Percentiles rank a stretch among this genome's conserved stretches.
These are phyloP conservation scores for Phytophthora litchii DNA, from an alignment of 352 stramenopile species.

Conservation along the genomic window DNA sequence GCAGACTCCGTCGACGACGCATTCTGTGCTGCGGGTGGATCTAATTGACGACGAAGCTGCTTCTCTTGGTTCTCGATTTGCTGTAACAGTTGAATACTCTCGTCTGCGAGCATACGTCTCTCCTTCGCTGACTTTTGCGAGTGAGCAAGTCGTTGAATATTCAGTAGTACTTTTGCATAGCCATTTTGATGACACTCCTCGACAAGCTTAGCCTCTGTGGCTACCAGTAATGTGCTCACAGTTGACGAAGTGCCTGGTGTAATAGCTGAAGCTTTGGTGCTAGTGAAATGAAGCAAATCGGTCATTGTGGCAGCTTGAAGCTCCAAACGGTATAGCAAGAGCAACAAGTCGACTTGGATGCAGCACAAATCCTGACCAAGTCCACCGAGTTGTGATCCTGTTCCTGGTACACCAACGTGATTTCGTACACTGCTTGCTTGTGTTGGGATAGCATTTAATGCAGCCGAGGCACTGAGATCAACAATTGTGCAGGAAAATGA, in stretches of 20 bases:
- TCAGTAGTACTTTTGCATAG: constrained; percentile 51
- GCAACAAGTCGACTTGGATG: constrained; percentile 53
- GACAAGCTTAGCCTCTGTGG: constrained; percentile 37
- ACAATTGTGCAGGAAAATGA: constrained; percentile 51
- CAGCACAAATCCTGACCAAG: constrained; percentile 64
- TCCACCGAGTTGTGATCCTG: constrained; percentile 58
- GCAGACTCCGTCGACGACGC: neutral
- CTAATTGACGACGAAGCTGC: constrained; percentile 36
- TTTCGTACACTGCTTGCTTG: constrained; percentile 25
- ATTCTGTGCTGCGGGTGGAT: neutral
- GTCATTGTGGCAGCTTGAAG: constrained; percentile 48
- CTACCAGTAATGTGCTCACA: constrained; percentile 8
- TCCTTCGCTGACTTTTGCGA: constrained; percentile 24
- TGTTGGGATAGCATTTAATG: constrained; percentile 10
- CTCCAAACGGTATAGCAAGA: constrained; percentile 63
- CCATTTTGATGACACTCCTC: constrained; percentile 61
- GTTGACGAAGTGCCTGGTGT: constrained; percentile 1
- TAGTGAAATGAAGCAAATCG: constrained; percentile 30
- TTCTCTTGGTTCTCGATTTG: constrained; percentile 50
- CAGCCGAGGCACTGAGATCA: constrained; percentile 4
- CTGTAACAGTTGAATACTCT: constrained; percentile 52
- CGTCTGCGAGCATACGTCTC: constrained; percentile 23
- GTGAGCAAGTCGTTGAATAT: constrained; percentile 47
- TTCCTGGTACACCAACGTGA: constrained; percentile 52
- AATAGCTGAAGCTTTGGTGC: constrained; percentile 1